Evolutionary conservation across 2,329 filamentous ascomycete genomes (phyloP), one percentile per base, ranked within the genome.

Genomic region (Fusarium keratoplasticum): DNA sequence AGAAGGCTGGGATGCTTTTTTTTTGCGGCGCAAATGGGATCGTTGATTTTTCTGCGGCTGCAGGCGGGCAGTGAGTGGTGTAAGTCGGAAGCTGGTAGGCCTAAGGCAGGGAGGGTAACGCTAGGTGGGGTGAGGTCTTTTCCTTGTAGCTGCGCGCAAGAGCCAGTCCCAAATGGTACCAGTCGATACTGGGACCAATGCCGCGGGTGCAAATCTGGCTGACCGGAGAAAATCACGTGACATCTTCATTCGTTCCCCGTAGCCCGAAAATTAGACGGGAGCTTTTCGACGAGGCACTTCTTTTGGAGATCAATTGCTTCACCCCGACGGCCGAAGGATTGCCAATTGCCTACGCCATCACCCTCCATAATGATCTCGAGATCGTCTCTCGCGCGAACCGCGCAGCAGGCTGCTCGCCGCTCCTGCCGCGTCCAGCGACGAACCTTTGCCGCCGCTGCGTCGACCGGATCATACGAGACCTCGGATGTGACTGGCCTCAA

Each of bases 401-500:
- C 87, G 83, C 87, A 89, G 85, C 86, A 89, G 83, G 87, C 88
- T 80, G 84, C 86, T 80, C 87, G 89, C 78, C 85, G 86, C 83
- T 87, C 86, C 80, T 83, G 89, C 87, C 88, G 89, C 84, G 89
- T 89, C 81, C 84, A 85, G 82, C 84, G 81, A 78, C 87, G 89
- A 78, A 84, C 84, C 77, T 90, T 87, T 79, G 89, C 94, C 79
- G 86, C 93, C 88, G 85, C 86, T 76, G 82, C 87, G 71, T 84
- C 84, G 70, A 92, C 94, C 78, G 94, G 95, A 86, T 91, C 93
- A 84, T 99, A 97, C 87, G 93, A 98, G 86, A 91, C 93, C 73
- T 90, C 93, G 82, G 94, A 97, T 85, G 90, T 94, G 84, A 90
- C 92, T 83, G 96, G 96, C 81, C 88, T 98, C 86, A 98, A 98